phyloP scores from a whole-genome alignment of 306 rosid species.

The Cucumis hystrix region DNA sequence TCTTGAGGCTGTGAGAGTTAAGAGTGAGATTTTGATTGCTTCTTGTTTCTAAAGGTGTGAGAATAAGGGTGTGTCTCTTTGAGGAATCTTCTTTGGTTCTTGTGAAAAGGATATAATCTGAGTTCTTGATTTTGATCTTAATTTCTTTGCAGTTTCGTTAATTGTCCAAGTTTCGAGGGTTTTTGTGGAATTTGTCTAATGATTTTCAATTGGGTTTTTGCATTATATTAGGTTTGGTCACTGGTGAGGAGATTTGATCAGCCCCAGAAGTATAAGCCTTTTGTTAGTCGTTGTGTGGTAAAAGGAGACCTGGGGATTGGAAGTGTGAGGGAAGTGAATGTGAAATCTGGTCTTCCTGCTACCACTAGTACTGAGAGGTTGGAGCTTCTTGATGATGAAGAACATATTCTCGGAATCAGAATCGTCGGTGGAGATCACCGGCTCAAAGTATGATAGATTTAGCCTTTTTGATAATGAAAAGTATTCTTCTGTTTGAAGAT shows the following conservation, averaged over 20 bases:
- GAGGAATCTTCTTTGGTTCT: background rate
- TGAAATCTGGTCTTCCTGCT: slow-evolving; percentile 93
- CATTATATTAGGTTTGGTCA: slow-evolving; percentile 79
- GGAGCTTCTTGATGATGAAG: slow-evolving; percentile 79
- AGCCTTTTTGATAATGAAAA: background rate
- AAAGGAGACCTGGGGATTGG: slow-evolving; percentile 82
- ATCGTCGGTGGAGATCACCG: slow-evolving; percentile 89
- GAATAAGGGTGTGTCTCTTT: too few relatives aligned
- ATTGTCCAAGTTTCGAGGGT: background rate
- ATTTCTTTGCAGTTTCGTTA: background rate
- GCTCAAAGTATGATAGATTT: slow-evolving; percentile 42
- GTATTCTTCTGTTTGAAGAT: background rate
- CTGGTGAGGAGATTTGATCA: slow-evolving; percentile 92
- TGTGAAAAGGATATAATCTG: background rate
- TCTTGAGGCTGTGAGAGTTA: background rate
- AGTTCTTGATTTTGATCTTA: background rate
- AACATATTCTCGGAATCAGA: slow-evolving; percentile 69
- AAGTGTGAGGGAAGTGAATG: slow-evolving; percentile 85
- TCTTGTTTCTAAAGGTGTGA: background rate
- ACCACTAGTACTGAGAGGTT: slow-evolving; percentile 85
- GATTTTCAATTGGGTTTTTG: slow-evolving; percentile 8
- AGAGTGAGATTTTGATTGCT: background rate
- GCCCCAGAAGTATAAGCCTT: slow-evolving; percentile 83
- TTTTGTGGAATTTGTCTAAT: slow-evolving; percentile 1
- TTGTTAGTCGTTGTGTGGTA: slow-evolving; percentile 72